Evolutionary conservation across 2,329 filamentous ascomycete genomes (phyloP), one percentile per base, ranked within the genome.

Genomic region (Claviceps humidiphila): DNA sequence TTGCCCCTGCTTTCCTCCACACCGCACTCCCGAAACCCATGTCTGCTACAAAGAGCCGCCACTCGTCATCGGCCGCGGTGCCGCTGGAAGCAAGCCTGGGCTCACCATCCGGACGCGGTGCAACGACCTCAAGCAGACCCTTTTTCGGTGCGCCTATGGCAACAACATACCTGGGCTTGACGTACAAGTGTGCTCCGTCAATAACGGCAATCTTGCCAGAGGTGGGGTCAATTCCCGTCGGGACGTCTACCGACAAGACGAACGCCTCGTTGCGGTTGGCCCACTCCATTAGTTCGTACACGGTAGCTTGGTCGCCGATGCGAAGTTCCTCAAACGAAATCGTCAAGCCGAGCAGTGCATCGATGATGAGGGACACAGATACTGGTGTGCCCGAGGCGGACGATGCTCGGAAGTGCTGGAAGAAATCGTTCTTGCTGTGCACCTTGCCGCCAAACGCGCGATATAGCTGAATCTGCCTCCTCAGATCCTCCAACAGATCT

Each of bases 261-360:
- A 84, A 82, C 0, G 89, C 83, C 57, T 89, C 87, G 63, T 84
- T 87, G 57, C 89, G 84, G 64, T 96, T 97, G 2, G 89, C 85
- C 89, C 90, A 97, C 56, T 89, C 85, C 61, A 96, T 93, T 62
- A 96, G 80, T 63, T 94, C 86, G 62, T 94, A 90, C 0, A 89
- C 87, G 0, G 85, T 85, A 3, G 84, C 82, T 64, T 94, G 88
- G 58, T 95, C 87, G 16, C 85, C 84, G 2, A 84, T 85, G 39
- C 88, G 80, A 30, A 97, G 74, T 59, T 94, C 89, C 58, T 96
- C 89, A 61, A 96, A 96, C 2, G 87, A 84, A 53, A 89, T 81
- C 45, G 93, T 89, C 56, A 93, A 79, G 3, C 89, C 89, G 4
- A 98, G 79, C 13, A 97, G 73, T 1, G 89, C 90, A 64, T 98